Conservation (phyloP, 805 yeast genomes). For the Sugiyamaella boreocaroliniensis region DNA sequence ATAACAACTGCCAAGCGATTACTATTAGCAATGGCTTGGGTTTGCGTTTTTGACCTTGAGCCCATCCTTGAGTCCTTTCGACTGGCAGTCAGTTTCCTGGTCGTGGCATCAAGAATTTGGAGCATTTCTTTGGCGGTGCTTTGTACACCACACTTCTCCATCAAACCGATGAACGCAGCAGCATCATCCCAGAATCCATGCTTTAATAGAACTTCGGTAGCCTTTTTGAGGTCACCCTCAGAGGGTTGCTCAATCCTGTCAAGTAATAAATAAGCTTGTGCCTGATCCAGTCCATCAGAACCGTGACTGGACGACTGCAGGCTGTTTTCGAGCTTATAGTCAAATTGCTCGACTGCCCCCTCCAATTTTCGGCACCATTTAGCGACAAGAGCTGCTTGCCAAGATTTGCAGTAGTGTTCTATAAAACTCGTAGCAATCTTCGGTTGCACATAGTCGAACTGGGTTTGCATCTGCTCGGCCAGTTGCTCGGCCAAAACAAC, state of each 20-base stretch:
- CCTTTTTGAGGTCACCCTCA: constrained; percentile 7
- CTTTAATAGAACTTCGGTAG: constrained; percentile 6
- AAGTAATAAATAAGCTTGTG: not conserved
- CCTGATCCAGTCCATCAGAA: not conserved
- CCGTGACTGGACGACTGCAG: not conserved
- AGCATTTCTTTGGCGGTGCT: constrained; percentile 12
- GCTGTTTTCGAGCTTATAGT: not conserved
- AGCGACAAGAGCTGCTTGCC: constrained; percentile 6
- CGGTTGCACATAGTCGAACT: constrained; percentile 18
- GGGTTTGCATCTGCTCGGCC: constrained; percentile 12
- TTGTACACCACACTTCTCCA: constrained; percentile 7
- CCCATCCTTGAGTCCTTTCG: not conserved
- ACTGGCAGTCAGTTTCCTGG: constrained; percentile 9
- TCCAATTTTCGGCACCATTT: constrained; percentile 12
- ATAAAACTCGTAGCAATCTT: constrained; percentile 16
- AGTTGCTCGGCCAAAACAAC: constrained; percentile 15
- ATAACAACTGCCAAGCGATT: constrained; percentile 7
- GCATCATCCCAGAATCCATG: constrained; percentile 13
- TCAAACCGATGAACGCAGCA: constrained; percentile 11
- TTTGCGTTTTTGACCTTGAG: not conserved
- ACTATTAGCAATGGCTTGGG: not conserved
- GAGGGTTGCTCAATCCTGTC: not conserved
- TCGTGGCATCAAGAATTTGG: constrained; percentile 14
- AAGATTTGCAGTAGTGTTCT: constrained; percentile 6
- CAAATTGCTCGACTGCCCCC: constrained; percentile 1